These are phyloP conservation scores for Podospora australis DNA, from an alignment of 495 filamentous ascomycete genomes.

Conservation along the genomic window DNA sequence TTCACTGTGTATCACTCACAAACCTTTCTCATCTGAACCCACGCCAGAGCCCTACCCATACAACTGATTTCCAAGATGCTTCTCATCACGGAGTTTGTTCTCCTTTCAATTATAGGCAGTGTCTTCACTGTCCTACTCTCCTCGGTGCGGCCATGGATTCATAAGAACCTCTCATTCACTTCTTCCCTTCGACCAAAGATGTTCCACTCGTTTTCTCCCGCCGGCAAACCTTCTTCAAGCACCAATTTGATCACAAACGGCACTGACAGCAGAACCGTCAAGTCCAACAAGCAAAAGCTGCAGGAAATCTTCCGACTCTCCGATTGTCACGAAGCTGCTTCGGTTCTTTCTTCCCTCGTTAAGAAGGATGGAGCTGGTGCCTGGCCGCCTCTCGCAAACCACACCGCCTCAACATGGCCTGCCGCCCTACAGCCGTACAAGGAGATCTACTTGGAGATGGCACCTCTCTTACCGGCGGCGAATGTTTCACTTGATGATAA, in stretches of 20 bases:
- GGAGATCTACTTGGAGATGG: constrained; percentile 31
- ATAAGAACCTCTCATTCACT: background rate
- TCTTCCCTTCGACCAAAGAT: background rate
- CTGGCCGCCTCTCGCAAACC: constrained; percentile 30
- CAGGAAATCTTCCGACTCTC: constrained; percentile 8
- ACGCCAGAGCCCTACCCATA: no score
- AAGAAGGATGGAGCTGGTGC: constrained; percentile 29
- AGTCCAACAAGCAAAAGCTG: background rate
- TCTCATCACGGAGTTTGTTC: background rate
- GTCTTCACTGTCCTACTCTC: constrained; percentile 1
- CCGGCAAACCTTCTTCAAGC: no score
- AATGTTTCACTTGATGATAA: constrained; percentile 22
- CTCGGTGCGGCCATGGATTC: background rate
- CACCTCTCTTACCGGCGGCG: constrained; percentile 18
- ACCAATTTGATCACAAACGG: no score
- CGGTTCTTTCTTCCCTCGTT: constrained; percentile 19
- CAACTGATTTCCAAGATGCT: no score
- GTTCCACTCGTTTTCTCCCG: no score
- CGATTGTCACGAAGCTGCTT: constrained; percentile 19
- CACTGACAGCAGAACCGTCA: no score
- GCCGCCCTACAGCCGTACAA: constrained; percentile 26
- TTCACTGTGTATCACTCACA: no score
- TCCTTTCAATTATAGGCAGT: constrained; percentile 3
- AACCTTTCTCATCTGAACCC: no score
- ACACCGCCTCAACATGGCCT: constrained; percentile 17